phyloP scores from a whole-genome alignment of 1,284 basidiomycete genomes.

The Mycosarcoma mackinlayi region DNA sequence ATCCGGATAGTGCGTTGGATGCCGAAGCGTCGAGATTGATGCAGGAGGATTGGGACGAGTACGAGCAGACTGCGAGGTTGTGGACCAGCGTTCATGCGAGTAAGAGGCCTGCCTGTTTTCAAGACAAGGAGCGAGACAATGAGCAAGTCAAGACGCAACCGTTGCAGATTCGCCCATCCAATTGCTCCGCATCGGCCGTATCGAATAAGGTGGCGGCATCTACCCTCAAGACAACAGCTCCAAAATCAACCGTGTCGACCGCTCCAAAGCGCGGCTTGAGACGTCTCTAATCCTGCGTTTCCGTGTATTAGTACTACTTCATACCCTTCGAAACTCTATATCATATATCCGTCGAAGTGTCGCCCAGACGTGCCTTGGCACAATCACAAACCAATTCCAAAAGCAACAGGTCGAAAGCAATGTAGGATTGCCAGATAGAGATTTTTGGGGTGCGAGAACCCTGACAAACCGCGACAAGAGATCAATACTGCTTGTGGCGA shows the following conservation, averaged over 20 bases:
- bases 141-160: background rate
- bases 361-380: too few relatives aligned
- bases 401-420: conserved; percentile 28
- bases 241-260: conserved; percentile 7
- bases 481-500: background rate
- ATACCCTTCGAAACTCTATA: background rate
- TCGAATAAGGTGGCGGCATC: background rate
- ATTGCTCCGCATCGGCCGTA: conserved; percentile 7
- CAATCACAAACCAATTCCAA: background rate
- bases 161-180: background rate
- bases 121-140: background rate
- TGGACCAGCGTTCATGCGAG: conserved; percentile 87
- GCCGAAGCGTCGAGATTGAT: conserved; percentile 92
- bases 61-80: conserved; percentile 82
- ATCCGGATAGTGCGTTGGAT: conserved; percentile 92
- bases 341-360: background rate
- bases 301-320: background rate
- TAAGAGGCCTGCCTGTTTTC: conserved; percentile 43
- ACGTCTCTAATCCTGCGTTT: conserved; percentile 17
- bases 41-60: conserved; percentile 80
- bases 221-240: background rate
- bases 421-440: conserved; percentile 29
- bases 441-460: conserved; percentile 13
- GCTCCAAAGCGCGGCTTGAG: conserved; percentile 46
- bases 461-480: background rate